These are phyloP conservation scores for Rhipidocladum racemiflorum DNA, from an alignment of 176 grass and related monocot species.

Conservation along the genomic window DNA sequence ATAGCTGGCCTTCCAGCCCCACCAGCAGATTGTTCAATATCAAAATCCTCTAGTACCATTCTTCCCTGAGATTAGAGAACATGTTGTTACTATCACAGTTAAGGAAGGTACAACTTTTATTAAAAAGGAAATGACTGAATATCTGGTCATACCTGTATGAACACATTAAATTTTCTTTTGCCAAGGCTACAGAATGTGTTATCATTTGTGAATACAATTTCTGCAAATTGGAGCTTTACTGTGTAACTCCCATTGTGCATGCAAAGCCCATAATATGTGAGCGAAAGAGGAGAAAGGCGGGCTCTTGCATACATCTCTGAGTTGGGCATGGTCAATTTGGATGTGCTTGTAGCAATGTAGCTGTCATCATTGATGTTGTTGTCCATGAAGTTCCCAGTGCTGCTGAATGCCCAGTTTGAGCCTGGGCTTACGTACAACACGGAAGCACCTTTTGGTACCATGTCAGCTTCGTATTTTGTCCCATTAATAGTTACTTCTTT, in stretches of 20 bases:
- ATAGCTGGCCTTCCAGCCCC: slow-evolving; percentile 52
- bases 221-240: slow-evolving; percentile 74
- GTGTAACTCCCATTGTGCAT: slow-evolving; percentile 79
- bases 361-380: slow-evolving; percentile 63
- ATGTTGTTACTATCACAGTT: neutral
- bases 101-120: neutral
- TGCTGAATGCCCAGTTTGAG: slow-evolving; percentile 92
- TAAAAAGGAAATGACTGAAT: neutral
- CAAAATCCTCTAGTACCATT: slow-evolving; percentile 85
- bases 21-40: slow-evolving; percentile 61
- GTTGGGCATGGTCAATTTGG: slow-evolving; percentile 48
- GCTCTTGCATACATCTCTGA: slow-evolving; percentile 70
- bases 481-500: slow-evolving; percentile 57
- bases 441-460: slow-evolving; percentile 57
- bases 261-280: slow-evolving; percentile 90
- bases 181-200: slow-evolving; percentile 80
- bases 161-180: slow-evolving; percentile 86
- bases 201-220: slow-evolving; percentile 77
- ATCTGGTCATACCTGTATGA: slow-evolving; percentile 71
- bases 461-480: slow-evolving; percentile 73
- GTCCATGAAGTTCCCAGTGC: slow-evolving; percentile 89
- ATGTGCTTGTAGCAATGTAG: slow-evolving; percentile 61
- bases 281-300: slow-evolving; percentile 82
- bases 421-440: slow-evolving; percentile 37
- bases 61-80: slow-evolving; percentile 49